Percentiles rank a stretch among this genome's conserved stretches.
Evolutionary conservation across 495 filamentous ascomycete species (phyloP).

Genomic region (Daldinia vernicosa): DNA sequence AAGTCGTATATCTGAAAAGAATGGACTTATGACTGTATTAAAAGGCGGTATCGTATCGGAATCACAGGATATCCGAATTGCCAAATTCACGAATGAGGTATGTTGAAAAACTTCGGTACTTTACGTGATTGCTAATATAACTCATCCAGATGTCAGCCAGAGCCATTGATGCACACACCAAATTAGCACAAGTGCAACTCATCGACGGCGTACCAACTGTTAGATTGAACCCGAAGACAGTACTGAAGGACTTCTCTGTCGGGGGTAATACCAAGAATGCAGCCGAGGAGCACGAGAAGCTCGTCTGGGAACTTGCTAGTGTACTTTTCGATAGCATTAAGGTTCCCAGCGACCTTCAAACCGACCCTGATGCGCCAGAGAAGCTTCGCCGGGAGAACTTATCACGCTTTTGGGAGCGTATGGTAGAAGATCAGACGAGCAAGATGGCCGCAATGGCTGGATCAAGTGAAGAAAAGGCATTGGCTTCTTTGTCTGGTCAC

Average conservation of each 20-base stretch:
- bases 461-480: constrained; percentile 80
- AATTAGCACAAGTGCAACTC: constrained; percentile 38
- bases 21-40: constrained; percentile 44
- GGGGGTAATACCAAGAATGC: constrained; percentile 35
- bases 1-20: constrained; percentile 37
- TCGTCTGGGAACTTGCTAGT: constrained; percentile 79
- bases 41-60: constrained; percentile 49
- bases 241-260: constrained; percentile 44
- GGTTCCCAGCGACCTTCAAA: constrained; percentile 57
- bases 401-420: constrained; percentile 66
- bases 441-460: constrained; percentile 59
- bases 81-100: constrained; percentile 61
- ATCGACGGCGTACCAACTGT: constrained; percentile 59
- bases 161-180: constrained; percentile 38
- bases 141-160: constrained; percentile 42
- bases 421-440: constrained; percentile 66
- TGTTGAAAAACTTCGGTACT: constrained; percentile 21
- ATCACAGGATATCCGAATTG: constrained; percentile 61
- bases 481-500: constrained; percentile 80
- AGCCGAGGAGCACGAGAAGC: constrained; percentile 63
- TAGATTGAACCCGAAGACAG: constrained; percentile 40
- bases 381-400: constrained; percentile 63
- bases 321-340: constrained; percentile 83
- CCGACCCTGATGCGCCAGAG: constrained; percentile 47
- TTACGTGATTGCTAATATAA: constrained; percentile 16